Conservation (phyloP, 2,329 filamentous ascomycete species). For the Apiospora malaysiana region DNA sequence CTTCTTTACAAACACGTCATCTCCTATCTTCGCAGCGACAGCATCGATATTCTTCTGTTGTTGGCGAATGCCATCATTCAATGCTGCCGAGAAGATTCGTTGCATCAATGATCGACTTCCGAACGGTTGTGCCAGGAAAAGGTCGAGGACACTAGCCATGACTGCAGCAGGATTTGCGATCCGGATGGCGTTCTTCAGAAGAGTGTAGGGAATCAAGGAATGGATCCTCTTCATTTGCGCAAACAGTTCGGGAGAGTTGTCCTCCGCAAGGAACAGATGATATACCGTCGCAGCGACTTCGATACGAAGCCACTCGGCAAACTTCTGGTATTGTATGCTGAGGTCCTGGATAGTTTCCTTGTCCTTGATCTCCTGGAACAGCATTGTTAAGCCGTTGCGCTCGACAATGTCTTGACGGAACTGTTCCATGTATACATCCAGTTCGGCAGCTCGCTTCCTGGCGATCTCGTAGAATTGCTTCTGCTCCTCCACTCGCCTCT, state of each 20-base stretch:
- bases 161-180: constrained; percentile 96
- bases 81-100: constrained; percentile 88
- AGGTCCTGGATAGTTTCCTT: constrained; percentile 88
- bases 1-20: constrained; percentile 79
- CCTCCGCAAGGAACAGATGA: constrained; percentile 95
- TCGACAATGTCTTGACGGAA: constrained; percentile 73
- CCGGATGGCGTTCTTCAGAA: constrained; percentile 95
- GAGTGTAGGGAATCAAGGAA: constrained; percentile 88
- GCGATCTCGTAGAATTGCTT: constrained; percentile 95
- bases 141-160: constrained; percentile 93
- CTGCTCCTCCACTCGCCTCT: constrained; percentile 89
- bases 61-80: constrained; percentile 86
- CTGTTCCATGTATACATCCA: constrained; percentile 98
- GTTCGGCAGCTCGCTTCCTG: constrained; percentile 83
- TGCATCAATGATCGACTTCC: constrained; percentile 89
- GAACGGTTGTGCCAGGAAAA: constrained; percentile 95
- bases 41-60: constrained; percentile 88
- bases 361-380: constrained; percentile 91
- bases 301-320: constrained; percentile 97
- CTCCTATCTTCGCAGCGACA: constrained; percentile 78
- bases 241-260: constrained; percentile 96
- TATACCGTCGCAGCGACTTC: constrained; percentile 97
- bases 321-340: constrained; percentile 95
- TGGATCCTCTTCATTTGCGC: constrained; percentile 94
- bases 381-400: constrained; percentile 82